A percentile compares a stretch with the other conserved stretches of the same genome.
Evolutionary conservation across 1,139 yeast species (phyloP).

Genomic region (Geotrichum restrictum): DNA sequence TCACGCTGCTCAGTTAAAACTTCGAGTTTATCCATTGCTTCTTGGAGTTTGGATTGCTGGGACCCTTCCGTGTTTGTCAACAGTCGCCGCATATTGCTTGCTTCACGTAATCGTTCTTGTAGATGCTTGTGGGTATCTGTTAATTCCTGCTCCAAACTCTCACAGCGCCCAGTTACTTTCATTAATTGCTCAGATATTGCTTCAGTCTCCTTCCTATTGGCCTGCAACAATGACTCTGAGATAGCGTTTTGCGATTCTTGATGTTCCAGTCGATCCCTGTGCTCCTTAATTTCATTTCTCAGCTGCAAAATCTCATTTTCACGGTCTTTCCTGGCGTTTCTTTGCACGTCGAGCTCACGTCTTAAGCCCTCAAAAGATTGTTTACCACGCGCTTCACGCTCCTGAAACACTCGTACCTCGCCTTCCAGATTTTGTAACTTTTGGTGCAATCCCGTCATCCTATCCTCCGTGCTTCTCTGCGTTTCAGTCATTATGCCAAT

Average conservation of each 20-base stretch:
- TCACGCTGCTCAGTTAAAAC: slow-evolving; percentile 55
- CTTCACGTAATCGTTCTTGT: slow-evolving; percentile 77
- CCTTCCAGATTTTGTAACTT: slow-evolving; percentile 31
- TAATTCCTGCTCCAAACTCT: slow-evolving; percentile 74
- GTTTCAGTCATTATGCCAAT: slow-evolving; percentile 10
- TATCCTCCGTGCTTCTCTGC: slow-evolving; percentile 28
- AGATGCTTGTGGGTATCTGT: slow-evolving; percentile 66
- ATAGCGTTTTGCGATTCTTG: slow-evolving; percentile 14
- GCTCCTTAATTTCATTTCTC: slow-evolving; percentile 43
- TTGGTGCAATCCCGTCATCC: slow-evolving; percentile 28
- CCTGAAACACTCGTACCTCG: slow-evolving; percentile 27
- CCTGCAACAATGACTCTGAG: slow-evolving; percentile 40
- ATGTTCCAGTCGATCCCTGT: slow-evolving; percentile 49
- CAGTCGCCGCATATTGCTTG: slow-evolving; percentile 65
- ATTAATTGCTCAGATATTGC: slow-evolving; percentile 65
- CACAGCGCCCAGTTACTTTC: slow-evolving; percentile 59
- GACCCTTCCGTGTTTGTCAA: slow-evolving; percentile 64
- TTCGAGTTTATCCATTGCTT: slow-evolving; percentile 45
- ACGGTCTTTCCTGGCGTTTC: slow-evolving; percentile 19
- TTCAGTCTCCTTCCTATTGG: slow-evolving; percentile 68
- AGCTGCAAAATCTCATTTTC: slow-evolving; percentile 35
- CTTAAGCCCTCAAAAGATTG: slow-evolving; percentile 29
- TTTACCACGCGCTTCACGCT: slow-evolving; percentile 23
- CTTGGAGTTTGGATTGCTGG: slow-evolving; percentile 48
- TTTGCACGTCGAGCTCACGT: slow-evolving; percentile 25